Conservation (phyloP, 257 asterid species). For the Solanum piurae region DNA sequence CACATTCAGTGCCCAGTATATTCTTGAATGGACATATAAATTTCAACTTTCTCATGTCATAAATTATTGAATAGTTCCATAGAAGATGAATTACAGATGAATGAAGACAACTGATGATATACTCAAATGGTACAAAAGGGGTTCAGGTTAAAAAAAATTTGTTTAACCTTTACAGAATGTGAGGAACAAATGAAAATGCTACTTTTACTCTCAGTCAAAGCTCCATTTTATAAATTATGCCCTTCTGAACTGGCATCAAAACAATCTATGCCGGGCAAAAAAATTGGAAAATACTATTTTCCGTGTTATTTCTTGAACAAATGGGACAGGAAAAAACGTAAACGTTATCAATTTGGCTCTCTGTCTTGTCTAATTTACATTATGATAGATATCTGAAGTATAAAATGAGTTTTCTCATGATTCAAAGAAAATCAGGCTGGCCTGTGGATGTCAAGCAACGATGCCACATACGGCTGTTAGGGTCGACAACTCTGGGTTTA, state of each 20-base stretch:
- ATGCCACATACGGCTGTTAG: constrained; percentile 99
- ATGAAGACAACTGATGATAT: neutral
- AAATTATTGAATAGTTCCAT: neutral
- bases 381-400: neutral
- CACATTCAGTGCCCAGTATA: neutral
- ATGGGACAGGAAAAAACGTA: neutral
- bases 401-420: neutral
- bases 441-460: constrained; percentile 97
- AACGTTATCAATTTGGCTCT: constrained; percentile 2
- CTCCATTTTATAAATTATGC: neutral
- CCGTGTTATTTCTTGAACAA: constrained; percentile 11
- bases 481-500: constrained; percentile 60
- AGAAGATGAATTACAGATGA: neutral
- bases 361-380: constrained; percentile 12
- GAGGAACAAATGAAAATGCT: neutral
- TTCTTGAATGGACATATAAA: neutral
- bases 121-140: neutral
- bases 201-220: neutral
- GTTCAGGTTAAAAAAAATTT: neutral
- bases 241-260: constrained; percentile 10
- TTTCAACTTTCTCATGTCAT: neutral
- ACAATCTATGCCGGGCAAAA: constrained; percentile 15
- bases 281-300: neutral
- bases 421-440: constrained; percentile 78
- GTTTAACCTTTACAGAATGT: neutral